phyloP scores from a whole-genome alignment of 2,329 filamentous ascomycete genomes.

The Ophiostoma sp. region DNA sequence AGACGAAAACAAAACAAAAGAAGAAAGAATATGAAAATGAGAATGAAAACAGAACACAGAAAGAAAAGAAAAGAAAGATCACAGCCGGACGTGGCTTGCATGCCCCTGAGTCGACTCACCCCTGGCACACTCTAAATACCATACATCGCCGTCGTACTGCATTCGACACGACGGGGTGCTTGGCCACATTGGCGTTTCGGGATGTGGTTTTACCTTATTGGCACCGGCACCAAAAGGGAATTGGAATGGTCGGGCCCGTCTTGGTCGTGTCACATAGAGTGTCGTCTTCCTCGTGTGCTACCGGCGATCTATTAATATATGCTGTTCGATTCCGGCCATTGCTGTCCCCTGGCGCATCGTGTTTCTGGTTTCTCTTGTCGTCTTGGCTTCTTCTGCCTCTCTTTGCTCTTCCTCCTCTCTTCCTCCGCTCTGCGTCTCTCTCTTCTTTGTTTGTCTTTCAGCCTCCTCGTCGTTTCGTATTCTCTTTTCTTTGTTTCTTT shows the following conservation, averaged over 20 bases:
- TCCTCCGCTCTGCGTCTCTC: background rate
- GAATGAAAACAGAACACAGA: background rate
- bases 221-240: background rate
- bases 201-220: slow-evolving; percentile 4
- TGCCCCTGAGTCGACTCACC: background rate
- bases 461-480: background rate
- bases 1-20: too few relatives aligned
- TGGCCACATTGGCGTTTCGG: slow-evolving; percentile 11
- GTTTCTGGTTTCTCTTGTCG: slow-evolving; percentile 4
- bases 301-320: background rate
- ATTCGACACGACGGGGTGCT: slow-evolving; percentile 1
- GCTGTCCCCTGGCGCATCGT: background rate
- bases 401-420: background rate
- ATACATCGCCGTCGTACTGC: background rate
- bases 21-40: too few relatives aligned
- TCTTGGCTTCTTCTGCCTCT: background rate
- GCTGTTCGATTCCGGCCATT: background rate
- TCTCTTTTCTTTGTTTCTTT: slow-evolving; percentile 1
- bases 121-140: background rate
- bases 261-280: slow-evolving; percentile 1
- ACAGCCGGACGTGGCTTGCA: background rate
- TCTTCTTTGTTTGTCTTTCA: background rate
- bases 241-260: background rate
- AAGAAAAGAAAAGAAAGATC: background rate
- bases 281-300: too few relatives aligned